Conservation (phyloP, 1,284 basidiomycete species). For the Cutaneotrichosporon cutaneum region DNA sequence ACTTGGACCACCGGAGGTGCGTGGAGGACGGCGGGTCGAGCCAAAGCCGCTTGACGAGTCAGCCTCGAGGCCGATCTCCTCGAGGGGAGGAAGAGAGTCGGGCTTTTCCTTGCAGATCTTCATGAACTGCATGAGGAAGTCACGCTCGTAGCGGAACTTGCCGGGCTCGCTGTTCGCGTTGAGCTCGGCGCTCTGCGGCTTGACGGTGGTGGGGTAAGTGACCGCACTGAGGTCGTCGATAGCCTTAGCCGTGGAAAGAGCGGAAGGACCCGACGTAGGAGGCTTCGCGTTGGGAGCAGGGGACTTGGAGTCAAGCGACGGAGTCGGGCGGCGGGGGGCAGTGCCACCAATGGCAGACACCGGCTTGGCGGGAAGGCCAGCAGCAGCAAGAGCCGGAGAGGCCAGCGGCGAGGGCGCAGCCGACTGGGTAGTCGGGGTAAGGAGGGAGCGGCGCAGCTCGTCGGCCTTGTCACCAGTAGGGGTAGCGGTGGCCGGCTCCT, state of each 20-base stretch:
- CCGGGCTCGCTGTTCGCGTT: conserved; percentile 78
- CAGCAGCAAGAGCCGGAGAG: conserved; percentile 46
- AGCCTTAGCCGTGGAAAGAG: conserved; percentile 68
- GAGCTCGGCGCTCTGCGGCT: conserved; percentile 79
- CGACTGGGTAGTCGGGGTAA: conserved; percentile 35
- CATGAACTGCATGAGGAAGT: conserved; percentile 98
- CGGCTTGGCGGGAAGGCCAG: conserved; percentile 51
- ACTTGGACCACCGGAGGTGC: conserved; percentile 41
- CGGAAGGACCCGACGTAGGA: conserved; percentile 56
- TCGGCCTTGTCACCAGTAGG: conserved; percentile 31
- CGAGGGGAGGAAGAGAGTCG: conserved; percentile 80
- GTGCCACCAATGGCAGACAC: conserved; percentile 41
- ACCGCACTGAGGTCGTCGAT: conserved; percentile 81
- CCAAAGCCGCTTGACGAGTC: conserved; percentile 55
- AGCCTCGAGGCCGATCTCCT: conserved; percentile 86
- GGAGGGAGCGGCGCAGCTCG: conserved; percentile 33
- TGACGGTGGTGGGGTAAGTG: conserved; percentile 78
- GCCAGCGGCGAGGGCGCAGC: conserved; percentile 39
- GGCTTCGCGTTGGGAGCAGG: conserved; percentile 30
- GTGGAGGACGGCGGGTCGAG: conserved; percentile 33
- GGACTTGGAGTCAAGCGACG: conserved; percentile 66
- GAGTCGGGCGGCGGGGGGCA: conserved; percentile 56
- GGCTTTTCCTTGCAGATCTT: conserved; percentile 91
- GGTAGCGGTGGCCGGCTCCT: conserved; percentile 53
- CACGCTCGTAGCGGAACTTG: conserved; percentile 96